phyloP scores from a whole-genome alignment of 1,284 basidiomycete genomes.

The Ganoderma meredithae region DNA sequence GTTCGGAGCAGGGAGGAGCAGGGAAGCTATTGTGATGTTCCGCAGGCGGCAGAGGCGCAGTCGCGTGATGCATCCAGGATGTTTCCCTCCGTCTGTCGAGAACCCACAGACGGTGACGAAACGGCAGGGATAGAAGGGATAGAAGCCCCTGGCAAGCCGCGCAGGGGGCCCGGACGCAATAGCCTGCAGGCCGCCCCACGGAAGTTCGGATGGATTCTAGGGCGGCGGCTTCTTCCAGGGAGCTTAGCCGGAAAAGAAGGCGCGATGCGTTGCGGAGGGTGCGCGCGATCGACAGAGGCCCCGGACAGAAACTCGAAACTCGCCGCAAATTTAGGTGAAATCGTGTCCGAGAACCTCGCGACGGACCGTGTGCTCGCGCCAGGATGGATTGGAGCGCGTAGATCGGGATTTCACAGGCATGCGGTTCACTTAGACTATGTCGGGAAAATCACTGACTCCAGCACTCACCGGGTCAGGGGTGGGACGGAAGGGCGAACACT shows the following conservation, averaged over 20 bases:
- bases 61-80: conserved; percentile 7
- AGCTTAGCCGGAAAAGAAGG: conserved; percentile 10
- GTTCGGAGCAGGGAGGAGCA: conserved; percentile 13
- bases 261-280: neutral
- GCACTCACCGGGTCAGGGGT: conserved; percentile 10
- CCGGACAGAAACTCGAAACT: neutral
- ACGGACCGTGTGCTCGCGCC: neutral
- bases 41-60: neutral
- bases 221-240: conserved; percentile 3
- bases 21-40: conserved; percentile 11
- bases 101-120: conserved; percentile 20
- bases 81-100: conserved; percentile 9
- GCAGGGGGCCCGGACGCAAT: conserved; percentile 19
- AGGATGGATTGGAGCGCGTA: neutral
- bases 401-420: conserved; percentile 6
- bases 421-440: conserved; percentile 7
- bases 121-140: neutral
- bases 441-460: neutral
- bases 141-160: conserved; percentile 20
- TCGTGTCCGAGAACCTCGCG: conserved; percentile 7
- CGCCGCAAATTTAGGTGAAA: conserved; percentile 2
- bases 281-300: conserved; percentile 2
- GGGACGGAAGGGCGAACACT: neutral
- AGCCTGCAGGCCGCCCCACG: conserved; percentile 3
- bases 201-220: conserved; percentile 3